Percentiles rank a stretch among this genome's conserved stretches.
These are phyloP conservation scores for Flaveria bidentis DNA, from an alignment of 129 eudicot species.

Conservation along the genomic window DNA sequence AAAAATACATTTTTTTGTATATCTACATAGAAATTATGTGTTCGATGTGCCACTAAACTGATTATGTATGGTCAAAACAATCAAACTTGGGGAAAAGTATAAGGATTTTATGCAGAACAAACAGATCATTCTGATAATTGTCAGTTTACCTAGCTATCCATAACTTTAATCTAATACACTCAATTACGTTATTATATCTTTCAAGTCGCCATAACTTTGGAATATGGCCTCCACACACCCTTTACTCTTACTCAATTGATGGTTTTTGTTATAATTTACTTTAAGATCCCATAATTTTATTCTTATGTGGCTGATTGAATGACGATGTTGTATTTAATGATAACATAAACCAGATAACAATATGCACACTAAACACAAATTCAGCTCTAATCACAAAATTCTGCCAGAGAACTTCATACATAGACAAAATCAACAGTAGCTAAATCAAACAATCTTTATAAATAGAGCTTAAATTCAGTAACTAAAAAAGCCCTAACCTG, in stretches of 20 bases:
- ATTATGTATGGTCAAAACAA: neutral
- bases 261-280: neutral
- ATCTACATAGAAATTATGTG: neutral
- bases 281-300: neutral
- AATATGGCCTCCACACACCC: neutral
- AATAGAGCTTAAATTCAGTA: constrained; percentile 4
- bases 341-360: neutral
- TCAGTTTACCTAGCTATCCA: too few relatives aligned
- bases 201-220: neutral
- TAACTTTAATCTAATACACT: neutral
- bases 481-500: constrained; percentile 66
- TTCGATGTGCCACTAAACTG: constrained; percentile 10
- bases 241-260: neutral
- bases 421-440: neutral
- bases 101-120: neutral
- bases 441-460: constrained; percentile 10
- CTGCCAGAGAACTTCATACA: constrained; percentile 11
- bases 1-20: neutral
- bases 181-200: neutral
- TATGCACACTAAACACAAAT: neutral
- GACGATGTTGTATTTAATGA: neutral
- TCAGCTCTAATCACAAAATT: constrained; percentile 13
- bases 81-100: neutral
- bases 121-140: neutral
- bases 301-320: constrained; percentile 14